Conservation (phyloP, 805 yeast species). For the Millerozyma miso region DNA sequence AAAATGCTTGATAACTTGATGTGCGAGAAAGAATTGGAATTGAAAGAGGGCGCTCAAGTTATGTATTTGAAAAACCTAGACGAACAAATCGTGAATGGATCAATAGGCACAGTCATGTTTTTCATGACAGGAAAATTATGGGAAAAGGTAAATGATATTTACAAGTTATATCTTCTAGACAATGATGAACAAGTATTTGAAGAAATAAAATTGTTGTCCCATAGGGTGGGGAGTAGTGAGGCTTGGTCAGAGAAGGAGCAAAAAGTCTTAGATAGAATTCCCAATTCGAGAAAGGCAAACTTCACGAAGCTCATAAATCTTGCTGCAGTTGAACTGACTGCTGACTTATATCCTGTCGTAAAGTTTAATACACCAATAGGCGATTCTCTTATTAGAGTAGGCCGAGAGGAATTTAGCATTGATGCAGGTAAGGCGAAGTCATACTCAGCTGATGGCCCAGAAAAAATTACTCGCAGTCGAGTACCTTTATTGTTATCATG, state of each 20-base stretch:
- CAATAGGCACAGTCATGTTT: constrained; percentile 71
- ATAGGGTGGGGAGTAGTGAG: constrained; percentile 18
- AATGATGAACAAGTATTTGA: constrained; percentile 16
- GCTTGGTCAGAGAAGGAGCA: constrained; percentile 16
- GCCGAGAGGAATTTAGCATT: constrained; percentile 30
- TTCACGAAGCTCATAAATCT: constrained; percentile 16
- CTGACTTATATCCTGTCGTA: constrained; percentile 41
- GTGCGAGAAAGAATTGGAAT: constrained; percentile 59
- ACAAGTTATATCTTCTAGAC: constrained; percentile 12
- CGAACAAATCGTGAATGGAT: constrained; percentile 80
- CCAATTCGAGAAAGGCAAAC: constrained; percentile 20
- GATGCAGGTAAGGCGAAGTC: constrained; percentile 21
- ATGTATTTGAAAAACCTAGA: constrained; percentile 87
- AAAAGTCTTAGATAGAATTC: constrained; percentile 14
- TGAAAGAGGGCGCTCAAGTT: constrained; percentile 89
- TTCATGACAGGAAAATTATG: constrained; percentile 35
- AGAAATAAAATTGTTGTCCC: constrained; percentile 19
- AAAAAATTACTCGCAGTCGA: constrained; percentile 46
- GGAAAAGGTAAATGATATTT: constrained; percentile 20
- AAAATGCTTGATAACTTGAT: constrained; percentile 55
- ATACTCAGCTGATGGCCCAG: constrained; percentile 7
- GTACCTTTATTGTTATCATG: constrained; percentile 71
- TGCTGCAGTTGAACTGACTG: constrained; percentile 19
- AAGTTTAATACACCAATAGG: constrained; percentile 38
- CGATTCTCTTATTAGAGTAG: constrained; percentile 23